Evolutionary conservation across 2,329 filamentous ascomycete species (phyloP).

Genomic region (Claviceps sp.): DNA sequence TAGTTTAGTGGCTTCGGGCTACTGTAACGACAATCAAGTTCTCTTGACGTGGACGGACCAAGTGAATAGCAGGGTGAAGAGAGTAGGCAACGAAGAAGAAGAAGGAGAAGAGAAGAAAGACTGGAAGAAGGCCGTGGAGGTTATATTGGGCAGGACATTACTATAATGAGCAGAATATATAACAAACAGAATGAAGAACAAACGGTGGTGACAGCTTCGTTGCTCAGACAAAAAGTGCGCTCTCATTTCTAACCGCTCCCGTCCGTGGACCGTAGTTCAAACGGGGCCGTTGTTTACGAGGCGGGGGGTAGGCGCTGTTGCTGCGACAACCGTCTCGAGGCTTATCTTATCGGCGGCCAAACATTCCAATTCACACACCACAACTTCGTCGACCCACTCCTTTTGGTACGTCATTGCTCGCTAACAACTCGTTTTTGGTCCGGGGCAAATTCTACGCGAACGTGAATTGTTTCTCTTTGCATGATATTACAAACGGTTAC

Average conservation of each 20-base stretch:
- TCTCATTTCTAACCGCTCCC: not conserved
- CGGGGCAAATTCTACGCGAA: too few species aligned
- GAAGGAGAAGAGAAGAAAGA: not conserved
- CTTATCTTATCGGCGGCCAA: conserved; percentile 9
- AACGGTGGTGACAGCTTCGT: not conserved
- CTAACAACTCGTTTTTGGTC: too few species aligned
- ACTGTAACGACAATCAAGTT: not conserved
- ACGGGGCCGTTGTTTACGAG: conserved; percentile 13
- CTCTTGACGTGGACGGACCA: not conserved
- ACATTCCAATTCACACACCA: too few species aligned
- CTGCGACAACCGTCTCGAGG: conserved; percentile 11
- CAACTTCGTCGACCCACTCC: too few species aligned
- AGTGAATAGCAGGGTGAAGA: not conserved
- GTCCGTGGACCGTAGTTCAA: not conserved
- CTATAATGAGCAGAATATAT: not conserved
- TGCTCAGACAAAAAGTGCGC: not conserved
- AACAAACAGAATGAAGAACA: not conserved
- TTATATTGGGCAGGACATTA: not conserved
- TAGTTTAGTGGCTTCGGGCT: too few species aligned
- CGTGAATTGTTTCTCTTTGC: too few species aligned
- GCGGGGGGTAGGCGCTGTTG: conserved; percentile 8
- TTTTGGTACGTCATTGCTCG: too few species aligned
- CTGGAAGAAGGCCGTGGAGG: not conserved
- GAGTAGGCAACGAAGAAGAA: not conserved
- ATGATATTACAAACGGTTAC: too few species aligned